Evolutionary conservation across 2,329 filamentous ascomycete species (phyloP), one percentile per base, ranked within the genome.

Genomic region (Elsinoe perseae): DNA sequence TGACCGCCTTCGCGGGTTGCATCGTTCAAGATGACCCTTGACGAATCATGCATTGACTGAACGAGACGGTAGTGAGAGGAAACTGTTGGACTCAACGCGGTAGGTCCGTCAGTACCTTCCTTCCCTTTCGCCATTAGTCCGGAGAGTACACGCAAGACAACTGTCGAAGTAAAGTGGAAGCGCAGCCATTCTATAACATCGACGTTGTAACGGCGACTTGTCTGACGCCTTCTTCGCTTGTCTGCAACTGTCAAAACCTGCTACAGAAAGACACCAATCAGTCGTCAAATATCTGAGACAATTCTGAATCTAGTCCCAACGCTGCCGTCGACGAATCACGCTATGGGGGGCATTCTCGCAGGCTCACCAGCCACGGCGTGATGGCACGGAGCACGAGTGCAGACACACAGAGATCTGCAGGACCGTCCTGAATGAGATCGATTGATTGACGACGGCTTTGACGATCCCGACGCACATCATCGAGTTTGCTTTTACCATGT

Each of bases 241-340:
- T 10, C n/a, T 21, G 20, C 21, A 32, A 27, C 25, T 32, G 44
- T 50, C 23, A 30, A 50, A n/a, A 32, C 14, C 25, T 30, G 25
- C 40, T 50, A 32, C 25, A 25, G 8, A 14, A 23, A 21, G 25
- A 32, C 7, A 25, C 25, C 32, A 36, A 36, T 36, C 32, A 36
- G 18, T 18, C 48, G 3, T 8, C n/a, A 38, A 5, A 8, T 10
- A 7, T 44, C 21, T 52, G 48, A 52, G 48, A 52, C 48, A 52
- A 18, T 25, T 52, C 48, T 52, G 48, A 52, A 52, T 52, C 48
- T 52, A 52, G 48, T 28, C 28, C n/a, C 48, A 52, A 52, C 48
- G 48, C n/a, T 21, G 28, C 28, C 30, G 48, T 32, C 30, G 18
- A 52, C 48, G 48, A 34, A 52, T 52, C 28, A 34, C 48, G 48